Evolutionary conservation across 1,284 basidiomycete species (phyloP).

Genomic region (Malassezia japonica): DNA sequence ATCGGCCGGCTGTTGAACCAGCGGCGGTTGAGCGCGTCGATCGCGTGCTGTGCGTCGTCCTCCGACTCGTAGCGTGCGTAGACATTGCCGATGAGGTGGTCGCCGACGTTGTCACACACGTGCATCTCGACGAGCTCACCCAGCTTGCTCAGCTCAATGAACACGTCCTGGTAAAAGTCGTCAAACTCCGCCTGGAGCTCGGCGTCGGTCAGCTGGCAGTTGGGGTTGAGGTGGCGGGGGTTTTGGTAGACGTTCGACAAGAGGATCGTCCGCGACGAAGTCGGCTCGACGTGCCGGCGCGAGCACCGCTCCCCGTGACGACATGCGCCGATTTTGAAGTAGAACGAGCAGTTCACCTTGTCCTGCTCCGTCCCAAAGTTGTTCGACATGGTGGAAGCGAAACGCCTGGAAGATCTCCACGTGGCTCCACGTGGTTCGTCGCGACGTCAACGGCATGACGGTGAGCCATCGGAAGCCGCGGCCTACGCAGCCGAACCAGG

Average conservation of each 20-base stretch:
- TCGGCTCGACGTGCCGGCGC: constrained; percentile 91
- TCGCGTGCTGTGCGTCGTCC: constrained; percentile 86
- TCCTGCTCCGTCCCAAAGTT: constrained; percentile 60
- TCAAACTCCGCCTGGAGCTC: constrained; percentile 94
- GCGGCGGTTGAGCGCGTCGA: constrained; percentile 83
- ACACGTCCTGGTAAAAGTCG: constrained; percentile 80
- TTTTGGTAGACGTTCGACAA: constrained; percentile 99
- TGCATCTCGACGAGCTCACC: constrained; percentile 85
- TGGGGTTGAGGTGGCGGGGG: constrained; percentile 72
- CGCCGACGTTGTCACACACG: constrained; percentile 98
- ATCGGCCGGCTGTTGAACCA: constrained; percentile 96
- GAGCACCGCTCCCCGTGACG: constrained; percentile 92
- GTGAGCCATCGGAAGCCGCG: constrained; percentile 45
- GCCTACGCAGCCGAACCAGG: constrained; percentile 27
- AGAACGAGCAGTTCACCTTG: constrained; percentile 87
- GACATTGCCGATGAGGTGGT: constrained; percentile 96
- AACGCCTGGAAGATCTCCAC: not conserved
- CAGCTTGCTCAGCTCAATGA: constrained; percentile 74
- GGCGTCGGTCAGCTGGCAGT: constrained; percentile 64
- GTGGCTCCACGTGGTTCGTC: constrained; percentile 5
- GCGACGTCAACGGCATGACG: constrained; percentile 26
- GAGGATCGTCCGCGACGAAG: constrained; percentile 92
- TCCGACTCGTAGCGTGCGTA: constrained; percentile 98
- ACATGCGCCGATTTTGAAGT: constrained; percentile 94
- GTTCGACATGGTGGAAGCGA: not conserved